Conservation (phyloP, 768 basidiomycete species). For the Heimioporus sp. region DNA sequence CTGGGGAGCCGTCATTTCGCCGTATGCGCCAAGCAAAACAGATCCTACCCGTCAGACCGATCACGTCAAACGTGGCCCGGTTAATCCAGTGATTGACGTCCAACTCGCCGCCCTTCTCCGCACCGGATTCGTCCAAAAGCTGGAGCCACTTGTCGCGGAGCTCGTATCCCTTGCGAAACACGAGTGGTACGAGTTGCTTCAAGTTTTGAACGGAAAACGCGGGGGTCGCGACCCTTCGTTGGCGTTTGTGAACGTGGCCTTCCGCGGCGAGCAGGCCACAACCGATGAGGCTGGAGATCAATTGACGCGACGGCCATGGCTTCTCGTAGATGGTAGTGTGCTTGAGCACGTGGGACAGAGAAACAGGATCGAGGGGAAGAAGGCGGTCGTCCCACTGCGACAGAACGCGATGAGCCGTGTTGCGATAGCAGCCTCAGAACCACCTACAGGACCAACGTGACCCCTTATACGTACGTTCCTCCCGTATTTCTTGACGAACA, state of each 20-base stretch:
- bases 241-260: slow-evolving; percentile 74
- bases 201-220: slow-evolving; percentile 82
- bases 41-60: slow-evolving; percentile 78
- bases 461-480: slow-evolving; percentile 69
- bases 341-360: slow-evolving; percentile 72
- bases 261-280: slow-evolving; percentile 81
- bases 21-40: not conserved
- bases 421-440: not conserved
- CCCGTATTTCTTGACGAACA: slow-evolving; percentile 58
- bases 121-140: slow-evolving; percentile 35
- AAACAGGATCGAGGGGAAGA: slow-evolving; percentile 75
- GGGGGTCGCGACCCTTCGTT: slow-evolving; percentile 72
- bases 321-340: slow-evolving; percentile 77
- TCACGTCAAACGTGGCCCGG: slow-evolving; percentile 86
- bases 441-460: slow-evolving; percentile 58
- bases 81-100: slow-evolving; percentile 83
- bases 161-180: slow-evolving; percentile 65
- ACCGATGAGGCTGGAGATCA: slow-evolving; percentile 78
- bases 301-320: slow-evolving; percentile 72
- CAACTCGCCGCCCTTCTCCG: slow-evolving; percentile 36
- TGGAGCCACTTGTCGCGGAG: slow-evolving; percentile 60
- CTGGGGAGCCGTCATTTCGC: slow-evolving; percentile 35
- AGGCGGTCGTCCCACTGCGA: slow-evolving; percentile 76
- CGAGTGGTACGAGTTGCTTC: slow-evolving; percentile 66
- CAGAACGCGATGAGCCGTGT: slow-evolving; percentile 7